These are phyloP conservation scores for Monosporascus sp. DNA, from an alignment of 2,329 filamentous ascomycete species.

Conservation along the genomic window DNA sequence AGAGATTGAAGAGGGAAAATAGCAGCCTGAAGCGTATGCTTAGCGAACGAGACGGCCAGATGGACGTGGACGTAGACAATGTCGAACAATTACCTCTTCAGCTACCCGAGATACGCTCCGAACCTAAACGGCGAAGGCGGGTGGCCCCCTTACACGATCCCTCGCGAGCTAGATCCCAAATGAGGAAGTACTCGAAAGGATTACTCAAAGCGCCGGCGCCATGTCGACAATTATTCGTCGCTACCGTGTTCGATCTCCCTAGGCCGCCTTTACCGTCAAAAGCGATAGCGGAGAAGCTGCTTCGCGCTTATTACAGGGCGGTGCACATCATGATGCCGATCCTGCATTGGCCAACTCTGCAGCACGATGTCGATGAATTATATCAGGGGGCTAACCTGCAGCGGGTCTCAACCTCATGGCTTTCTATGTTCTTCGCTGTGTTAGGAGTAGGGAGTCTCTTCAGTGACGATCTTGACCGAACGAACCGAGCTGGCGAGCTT, in stretches of 20 bases:
- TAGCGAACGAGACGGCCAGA: slow-evolving; percentile 43
- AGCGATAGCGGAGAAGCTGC: slow-evolving; percentile 63
- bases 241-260: slow-evolving; percentile 43
- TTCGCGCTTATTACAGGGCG: slow-evolving; percentile 70
- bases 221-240: slow-evolving; percentile 51
- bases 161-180: slow-evolving; percentile 64
- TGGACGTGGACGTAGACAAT: slow-evolving; percentile 45
- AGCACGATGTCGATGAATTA: slow-evolving; percentile 68
- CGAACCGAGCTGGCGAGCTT: slow-evolving; percentile 54
- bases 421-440: slow-evolving; percentile 76
- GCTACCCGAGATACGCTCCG: slow-evolving; percentile 61
- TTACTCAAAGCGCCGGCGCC: slow-evolving; percentile 74
- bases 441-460: slow-evolving; percentile 80
- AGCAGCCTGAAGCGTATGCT: slow-evolving; percentile 64
- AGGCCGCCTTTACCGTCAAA: slow-evolving; percentile 67
- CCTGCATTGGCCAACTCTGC: slow-evolving; percentile 82
- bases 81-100: slow-evolving; percentile 47
- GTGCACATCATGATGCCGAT: slow-evolving; percentile 80
- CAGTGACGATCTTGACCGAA: slow-evolving; percentile 50
- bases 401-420: slow-evolving; percentile 63
- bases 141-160: slow-evolving; percentile 63
- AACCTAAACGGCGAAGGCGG: slow-evolving; percentile 59
- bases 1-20: slow-evolving; percentile 75
- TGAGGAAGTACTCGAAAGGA: slow-evolving; percentile 69
- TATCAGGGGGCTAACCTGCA: slow-evolving; percentile 62